Base-by-base conservation (phyloP, 148 eudicot species). In the Euryodendron excelsum region DNA sequence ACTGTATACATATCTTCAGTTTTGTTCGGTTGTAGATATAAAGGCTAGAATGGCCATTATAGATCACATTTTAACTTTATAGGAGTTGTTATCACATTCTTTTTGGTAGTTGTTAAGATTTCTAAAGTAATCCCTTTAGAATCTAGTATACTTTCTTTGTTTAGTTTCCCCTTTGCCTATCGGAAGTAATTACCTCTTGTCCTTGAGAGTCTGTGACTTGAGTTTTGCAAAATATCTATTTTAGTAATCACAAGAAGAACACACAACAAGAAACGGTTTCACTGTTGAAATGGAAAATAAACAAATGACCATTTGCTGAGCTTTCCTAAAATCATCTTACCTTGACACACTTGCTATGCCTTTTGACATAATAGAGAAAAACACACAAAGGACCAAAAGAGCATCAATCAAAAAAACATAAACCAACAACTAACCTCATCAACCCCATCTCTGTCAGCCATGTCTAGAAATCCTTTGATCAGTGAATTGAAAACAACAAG, bases 391-490 rank as follows among this genome's bases (percentile, higher is more conserved):
- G 34, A 41, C 34, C 20, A 56, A 28, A 77, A 52, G 28, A 14
- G 27, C 21, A 68, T 15, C 3, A 61, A 25, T 27, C 21, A 69
- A 67, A n/a, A 4, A 74, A 72, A 25, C 3, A 63, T 18, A 50
- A 55, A 39, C 41, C 23, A 47, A 62, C 69, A 60, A 81, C 80
- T 81, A 55, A 92, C 97, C 94, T 87, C 86, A 78, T 90, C 87
- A 72, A 92, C 89, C 47, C 91, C 88, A 25, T 86, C 89, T 53
- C 83, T 81, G 63, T 92, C 89, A 10, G 77, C 76, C 66, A 74
- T 61, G 72, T 87, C 90, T 27, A 92, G 83, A 69, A 90, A 89
- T 68, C 90, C 90, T 84, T 92, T 92, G 75, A 90, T 89, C 82
- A 92, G 69, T 31, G 92, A 86, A 79, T 90, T 92, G 69, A 90